These are phyloP conservation scores for Metschnikowia sp. DNA, from an alignment of 805 yeast species.

Conservation along the genomic window DNA sequence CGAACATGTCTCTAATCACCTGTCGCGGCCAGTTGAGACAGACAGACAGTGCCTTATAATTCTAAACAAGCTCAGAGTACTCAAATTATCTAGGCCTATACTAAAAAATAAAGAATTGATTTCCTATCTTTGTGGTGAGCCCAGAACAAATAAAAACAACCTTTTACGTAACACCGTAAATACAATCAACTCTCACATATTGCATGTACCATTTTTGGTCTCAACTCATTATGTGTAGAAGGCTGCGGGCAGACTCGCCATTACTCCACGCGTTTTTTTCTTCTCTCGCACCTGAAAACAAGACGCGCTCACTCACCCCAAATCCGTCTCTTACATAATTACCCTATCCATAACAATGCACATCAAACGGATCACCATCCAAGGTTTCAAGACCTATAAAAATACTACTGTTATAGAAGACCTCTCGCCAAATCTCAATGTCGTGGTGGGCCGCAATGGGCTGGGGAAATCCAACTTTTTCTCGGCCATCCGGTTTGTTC, in stretches of 20 bases:
- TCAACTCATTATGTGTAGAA: too few relatives aligned
- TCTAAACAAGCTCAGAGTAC: too few relatives aligned
- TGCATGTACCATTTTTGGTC: too few relatives aligned
- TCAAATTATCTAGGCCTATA: too few relatives aligned
- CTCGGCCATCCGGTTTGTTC: constrained; percentile 89
- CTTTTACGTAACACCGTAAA: background rate
- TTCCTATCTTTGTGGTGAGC: too few relatives aligned
- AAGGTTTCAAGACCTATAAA: constrained; percentile 92
- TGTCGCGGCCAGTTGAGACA: too few relatives aligned
- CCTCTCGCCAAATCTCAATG: constrained; percentile 79
- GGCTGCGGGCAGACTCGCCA: background rate
- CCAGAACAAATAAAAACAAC: too few relatives aligned
- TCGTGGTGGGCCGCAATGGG: constrained; percentile 87
- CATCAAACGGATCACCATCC: constrained; percentile 61
- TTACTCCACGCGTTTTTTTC: background rate
- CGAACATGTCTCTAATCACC: too few relatives aligned
- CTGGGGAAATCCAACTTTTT: constrained; percentile 95
- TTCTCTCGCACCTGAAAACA: background rate
- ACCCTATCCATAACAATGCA: constrained; percentile 23
- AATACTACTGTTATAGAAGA: constrained; percentile 74
- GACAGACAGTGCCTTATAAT: too few relatives aligned
- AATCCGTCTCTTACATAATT: background rate
- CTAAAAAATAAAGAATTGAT: too few relatives aligned
- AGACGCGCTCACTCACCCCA: background rate
- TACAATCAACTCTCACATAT: background rate